Conservation (phyloP, 2,329 filamentous ascomycete species). For the Aureobasidium sp. region DNA sequence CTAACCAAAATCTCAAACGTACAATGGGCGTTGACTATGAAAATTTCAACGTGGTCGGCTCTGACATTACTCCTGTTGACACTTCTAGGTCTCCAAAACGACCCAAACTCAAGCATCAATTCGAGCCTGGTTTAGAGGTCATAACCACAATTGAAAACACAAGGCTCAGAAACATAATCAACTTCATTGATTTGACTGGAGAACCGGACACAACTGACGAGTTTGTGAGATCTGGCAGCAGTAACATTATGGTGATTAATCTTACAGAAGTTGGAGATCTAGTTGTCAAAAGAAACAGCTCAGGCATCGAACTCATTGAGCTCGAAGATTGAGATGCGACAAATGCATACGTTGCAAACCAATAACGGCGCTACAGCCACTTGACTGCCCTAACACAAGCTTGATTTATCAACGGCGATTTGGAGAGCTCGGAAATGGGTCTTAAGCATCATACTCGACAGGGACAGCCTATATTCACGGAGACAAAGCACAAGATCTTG, state of each 20-base stretch:
- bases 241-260: background rate
- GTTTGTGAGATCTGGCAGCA: background rate
- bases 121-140: background rate
- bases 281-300: background rate
- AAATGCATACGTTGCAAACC: too few species aligned
- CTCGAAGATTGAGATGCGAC: background rate
- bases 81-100: background rate
- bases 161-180: background rate
- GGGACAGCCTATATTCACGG: too few species aligned
- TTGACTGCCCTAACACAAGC: too few species aligned
- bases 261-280: background rate
- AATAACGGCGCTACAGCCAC: too few species aligned
- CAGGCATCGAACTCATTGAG: background rate
- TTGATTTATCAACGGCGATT: too few species aligned
- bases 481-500: too few species aligned
- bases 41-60: too few species aligned
- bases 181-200: background rate
- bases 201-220: background rate
- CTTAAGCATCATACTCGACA: too few species aligned
- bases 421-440: too few species aligned
- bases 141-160: background rate
- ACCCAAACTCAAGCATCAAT: background rate
- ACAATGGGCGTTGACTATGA: too few species aligned
- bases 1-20: too few species aligned
- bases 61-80: too few species aligned